Percentiles rank a stretch among this genome's conserved stretches.
These are phyloP conservation scores for Trichoderma sp. DNA, from an alignment of 2,329 filamentous ascomycete species.

Conservation along the genomic window DNA sequence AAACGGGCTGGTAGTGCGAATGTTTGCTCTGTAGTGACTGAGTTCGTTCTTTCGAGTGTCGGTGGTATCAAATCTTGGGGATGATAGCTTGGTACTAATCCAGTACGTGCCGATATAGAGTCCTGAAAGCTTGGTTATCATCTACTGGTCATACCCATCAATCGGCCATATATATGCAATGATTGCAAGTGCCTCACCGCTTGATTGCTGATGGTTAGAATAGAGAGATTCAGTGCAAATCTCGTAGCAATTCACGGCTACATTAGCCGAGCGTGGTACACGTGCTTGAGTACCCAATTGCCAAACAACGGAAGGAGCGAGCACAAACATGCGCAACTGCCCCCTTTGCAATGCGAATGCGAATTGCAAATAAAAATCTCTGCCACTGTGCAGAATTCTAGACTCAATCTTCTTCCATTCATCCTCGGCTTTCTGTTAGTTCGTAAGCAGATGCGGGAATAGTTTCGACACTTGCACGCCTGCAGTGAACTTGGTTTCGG, in stretches of 20 bases:
- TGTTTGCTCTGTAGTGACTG: background rate
- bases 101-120: background rate
- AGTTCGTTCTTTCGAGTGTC: background rate
- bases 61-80: background rate
- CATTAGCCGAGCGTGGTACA: slow-evolving; percentile 7
- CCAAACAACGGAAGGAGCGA: slow-evolving; percentile 19
- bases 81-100: background rate
- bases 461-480: too few species aligned
- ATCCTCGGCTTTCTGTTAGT: background rate
- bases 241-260: background rate
- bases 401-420: background rate
- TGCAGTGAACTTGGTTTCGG: too few species aligned
- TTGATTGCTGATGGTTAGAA: background rate
- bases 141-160: background rate
- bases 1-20: background rate
- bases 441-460: background rate
- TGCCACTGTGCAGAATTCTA: too few species aligned
- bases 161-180: background rate
- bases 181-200: background rate
- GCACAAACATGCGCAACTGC: background rate
- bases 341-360: background rate
- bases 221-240: background rate
- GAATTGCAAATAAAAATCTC: background rate
- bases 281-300: background rate
- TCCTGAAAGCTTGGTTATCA: background rate